Evolutionary conservation across 2,329 filamentous ascomycete genomes (phyloP).

Genomic region (Fusarium redolens): DNA sequence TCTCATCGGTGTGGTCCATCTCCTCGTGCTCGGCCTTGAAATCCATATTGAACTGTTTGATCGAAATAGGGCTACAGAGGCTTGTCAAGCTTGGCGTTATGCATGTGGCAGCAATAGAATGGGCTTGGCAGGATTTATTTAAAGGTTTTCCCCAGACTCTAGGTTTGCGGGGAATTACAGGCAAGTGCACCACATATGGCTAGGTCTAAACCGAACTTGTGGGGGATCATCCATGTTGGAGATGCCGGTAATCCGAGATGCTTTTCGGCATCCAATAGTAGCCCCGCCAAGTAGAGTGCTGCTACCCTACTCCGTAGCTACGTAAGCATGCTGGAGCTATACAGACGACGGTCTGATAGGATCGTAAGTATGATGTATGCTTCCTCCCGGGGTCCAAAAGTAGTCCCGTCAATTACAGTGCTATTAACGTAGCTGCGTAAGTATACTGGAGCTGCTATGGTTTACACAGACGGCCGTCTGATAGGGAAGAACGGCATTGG

Average conservation of each 20-base stretch:
- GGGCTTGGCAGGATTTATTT: not conserved
- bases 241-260: slow-evolving; percentile 2
- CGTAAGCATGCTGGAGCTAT: not conserved
- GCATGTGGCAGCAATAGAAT: not conserved
- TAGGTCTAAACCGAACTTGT: not conserved
- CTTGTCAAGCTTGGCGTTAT: not conserved
- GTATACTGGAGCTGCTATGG: not conserved
- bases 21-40: slow-evolving; percentile 1
- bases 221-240: not conserved
- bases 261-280: slow-evolving; percentile 1
- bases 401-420: not conserved
- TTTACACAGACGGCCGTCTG: not conserved
- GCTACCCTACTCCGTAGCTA: not conserved
- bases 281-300: not conserved
- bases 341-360: no score
- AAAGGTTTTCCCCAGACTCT: slow-evolving; percentile 3
- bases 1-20: not conserved
- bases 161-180: slow-evolving; percentile 1
- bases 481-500: not conserved
- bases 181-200: not conserved
- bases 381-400: not conserved
- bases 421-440: not conserved
- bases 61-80: not conserved
- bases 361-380: not conserved
- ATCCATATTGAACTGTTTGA: not conserved